Evolutionary conservation across 768 basidiomycete species (phyloP), one percentile per base, ranked within the genome.

Genomic region (Amanita muscaria): DNA sequence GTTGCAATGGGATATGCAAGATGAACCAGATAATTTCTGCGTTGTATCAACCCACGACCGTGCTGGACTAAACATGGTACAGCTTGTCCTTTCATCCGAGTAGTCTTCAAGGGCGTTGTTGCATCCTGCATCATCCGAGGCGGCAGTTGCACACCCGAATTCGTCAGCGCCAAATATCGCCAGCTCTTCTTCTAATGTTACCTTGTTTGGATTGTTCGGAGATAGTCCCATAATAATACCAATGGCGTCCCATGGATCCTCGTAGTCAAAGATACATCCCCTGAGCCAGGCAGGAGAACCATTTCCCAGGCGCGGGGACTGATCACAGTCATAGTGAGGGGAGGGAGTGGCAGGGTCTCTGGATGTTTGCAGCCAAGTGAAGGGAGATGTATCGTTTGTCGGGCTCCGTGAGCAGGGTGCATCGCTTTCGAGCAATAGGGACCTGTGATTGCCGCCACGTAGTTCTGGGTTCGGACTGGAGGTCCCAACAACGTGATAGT

Each of bases 201-300:
- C 36, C n/a, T 14, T 31, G 29, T 16, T 46, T 7, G 25, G 7
- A 6, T 39, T 27, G 11, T 29, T 46, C 15, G 24, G 35, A 1
- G 46, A 25, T 25, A 47, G 40, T 34, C 40, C 46, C 30, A 47
- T 38, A 15, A 47, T 47, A 19, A 27, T 25, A 3, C 40, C 46
- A 18, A 47, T 47, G 12, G 46, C 40, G 16, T 35, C 32, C 46
- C 46, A 47, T 21, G 46, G 40, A 15, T 42, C 40, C 18, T 47
- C 46, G 16, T 34, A 40, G 12, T 47, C 46, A 19, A 47, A 47
- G 31, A 47, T 47, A 30, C 39, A 40, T 33, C 38, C 40, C 6
- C 39, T 27, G 18, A 32, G 27, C 37, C 9, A 21, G 5, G 3
- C 8, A 5, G 15, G 9, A 14, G 12, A 32, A 14, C 16, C 35